Percentiles rank a stretch among this genome's conserved stretches.
These are phyloP conservation scores for Tylopilus rubrobrunneus DNA, from an alignment of 768 basidiomycete genomes.

Conservation along the genomic window DNA sequence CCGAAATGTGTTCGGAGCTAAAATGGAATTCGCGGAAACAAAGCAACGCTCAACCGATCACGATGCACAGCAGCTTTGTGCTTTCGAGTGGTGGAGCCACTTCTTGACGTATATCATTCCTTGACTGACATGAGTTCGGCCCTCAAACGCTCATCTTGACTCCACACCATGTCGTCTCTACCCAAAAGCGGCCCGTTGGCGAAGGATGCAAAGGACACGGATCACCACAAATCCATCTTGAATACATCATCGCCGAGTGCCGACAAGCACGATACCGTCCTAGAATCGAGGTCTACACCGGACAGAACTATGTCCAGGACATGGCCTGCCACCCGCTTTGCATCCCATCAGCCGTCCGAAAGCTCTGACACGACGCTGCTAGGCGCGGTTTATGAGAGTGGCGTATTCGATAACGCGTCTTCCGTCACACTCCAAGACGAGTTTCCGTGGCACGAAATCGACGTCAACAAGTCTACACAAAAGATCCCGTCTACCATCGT, in stretches of 20 bases:
- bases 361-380: conserved; percentile 1
- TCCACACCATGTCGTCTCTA: conserved; percentile 7
- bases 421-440: conserved; percentile 10
- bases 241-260: background rate
- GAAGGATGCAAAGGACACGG: background rate
- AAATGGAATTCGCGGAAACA: conserved; percentile 8
- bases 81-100: conserved; percentile 11
- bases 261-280: background rate
- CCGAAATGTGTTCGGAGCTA: background rate
- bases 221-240: background rate
- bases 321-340: background rate
- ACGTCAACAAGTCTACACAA: background rate
- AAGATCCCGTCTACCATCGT: conserved; percentile 14
- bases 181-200: background rate
- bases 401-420: conserved; percentile 8
- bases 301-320: background rate
- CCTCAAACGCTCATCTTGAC: conserved; percentile 2
- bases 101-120: background rate
- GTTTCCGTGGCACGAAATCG: conserved; percentile 5
- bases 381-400: background rate
- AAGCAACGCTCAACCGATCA: conserved; percentile 3
- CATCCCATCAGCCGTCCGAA: conserved; percentile 3
- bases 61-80: conserved; percentile 15
- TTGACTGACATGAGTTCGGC: background rate
- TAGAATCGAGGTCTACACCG: background rate